Conservation (phyloP, 768 basidiomycete genomes). For the Kwoniella shandongensis region DNA sequence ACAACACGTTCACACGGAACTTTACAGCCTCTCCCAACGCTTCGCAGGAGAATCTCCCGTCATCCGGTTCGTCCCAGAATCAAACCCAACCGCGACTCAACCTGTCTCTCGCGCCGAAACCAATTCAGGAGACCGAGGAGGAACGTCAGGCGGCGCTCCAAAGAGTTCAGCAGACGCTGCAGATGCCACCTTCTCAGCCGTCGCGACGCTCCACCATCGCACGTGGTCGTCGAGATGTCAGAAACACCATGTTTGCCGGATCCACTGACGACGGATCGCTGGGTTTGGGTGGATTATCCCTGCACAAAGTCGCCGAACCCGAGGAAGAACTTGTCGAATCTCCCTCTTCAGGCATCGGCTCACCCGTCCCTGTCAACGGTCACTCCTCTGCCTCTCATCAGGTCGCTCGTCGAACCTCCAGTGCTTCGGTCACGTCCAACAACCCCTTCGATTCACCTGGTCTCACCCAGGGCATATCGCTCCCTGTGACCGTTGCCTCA, state of each 20-base stretch:
- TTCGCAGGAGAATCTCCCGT: slow-evolving; percentile 29
- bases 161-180: slow-evolving; percentile 53
- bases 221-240: slow-evolving; percentile 54
- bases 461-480: slow-evolving; percentile 7
- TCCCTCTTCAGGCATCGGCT: slow-evolving; percentile 2
- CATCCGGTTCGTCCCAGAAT: slow-evolving; percentile 22
- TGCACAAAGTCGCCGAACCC: slow-evolving; percentile 14
- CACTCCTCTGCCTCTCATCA: slow-evolving; percentile 1
- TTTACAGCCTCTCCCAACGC: slow-evolving; percentile 29
- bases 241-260: slow-evolving; percentile 53
- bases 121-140: slow-evolving; percentile 53
- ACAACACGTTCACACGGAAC: slow-evolving; percentile 25
- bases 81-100: slow-evolving; percentile 31
- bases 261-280: slow-evolving; percentile 34
- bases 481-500: slow-evolving; percentile 24
- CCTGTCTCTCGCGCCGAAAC: slow-evolving; percentile 48
- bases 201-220: slow-evolving; percentile 44
- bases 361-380: slow-evolving; percentile 4
- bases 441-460: slow-evolving; percentile 49
- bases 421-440: slow-evolving; percentile 34
- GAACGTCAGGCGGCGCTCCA: slow-evolving; percentile 52
- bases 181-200: slow-evolving; percentile 44
- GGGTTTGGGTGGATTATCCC: slow-evolving; percentile 12
- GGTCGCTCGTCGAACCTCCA: slow-evolving; percentile 33
- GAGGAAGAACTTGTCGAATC: slow-evolving; percentile 13